A percentile compares a stretch with the other conserved stretches of the same genome.
Conservation (phyloP, 768 basidiomycete genomes). For the Hypholoma sublateritium region DNA sequence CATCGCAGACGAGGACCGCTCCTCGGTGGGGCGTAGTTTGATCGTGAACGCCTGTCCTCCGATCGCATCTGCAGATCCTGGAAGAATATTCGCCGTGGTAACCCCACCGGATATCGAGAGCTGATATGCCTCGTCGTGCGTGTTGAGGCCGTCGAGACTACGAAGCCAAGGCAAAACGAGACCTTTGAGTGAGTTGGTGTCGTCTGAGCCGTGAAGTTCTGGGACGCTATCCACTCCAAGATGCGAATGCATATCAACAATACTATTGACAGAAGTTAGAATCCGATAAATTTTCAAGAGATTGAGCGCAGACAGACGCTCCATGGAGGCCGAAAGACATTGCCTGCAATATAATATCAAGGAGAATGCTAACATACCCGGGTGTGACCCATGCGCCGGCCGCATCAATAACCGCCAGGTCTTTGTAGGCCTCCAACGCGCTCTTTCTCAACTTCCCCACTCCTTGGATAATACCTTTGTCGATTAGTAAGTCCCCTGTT, state of each 20-base stretch:
- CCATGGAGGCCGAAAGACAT: neutral
- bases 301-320: too few species aligned
- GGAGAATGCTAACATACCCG: slow-evolving; percentile 32
- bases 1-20: slow-evolving; percentile 72
- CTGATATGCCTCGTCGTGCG: slow-evolving; percentile 67
- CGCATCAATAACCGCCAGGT: slow-evolving; percentile 47
- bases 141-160: slow-evolving; percentile 72
- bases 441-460: slow-evolving; percentile 41
- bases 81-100: slow-evolving; percentile 73
- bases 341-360: neutral
- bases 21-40: slow-evolving; percentile 72
- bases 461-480: slow-evolving; percentile 54
- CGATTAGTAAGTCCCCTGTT: slow-evolving; percentile 57
- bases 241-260: slow-evolving; percentile 56
- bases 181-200: slow-evolving; percentile 54
- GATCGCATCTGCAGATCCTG: slow-evolving; percentile 69
- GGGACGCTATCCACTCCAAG: slow-evolving; percentile 38
- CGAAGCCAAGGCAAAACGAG: slow-evolving; percentile 57
- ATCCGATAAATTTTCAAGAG: neutral
- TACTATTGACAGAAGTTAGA: slow-evolving; percentile 15
- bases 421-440: slow-evolving; percentile 18
- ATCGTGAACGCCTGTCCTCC: slow-evolving; percentile 86
- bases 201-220: slow-evolving; percentile 34
- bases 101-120: slow-evolving; percentile 75
- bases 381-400: slow-evolving; percentile 76